phyloP scores from a whole-genome alignment of 2,329 filamentous ascomycete species.

The Pyrenophora teres region DNA sequence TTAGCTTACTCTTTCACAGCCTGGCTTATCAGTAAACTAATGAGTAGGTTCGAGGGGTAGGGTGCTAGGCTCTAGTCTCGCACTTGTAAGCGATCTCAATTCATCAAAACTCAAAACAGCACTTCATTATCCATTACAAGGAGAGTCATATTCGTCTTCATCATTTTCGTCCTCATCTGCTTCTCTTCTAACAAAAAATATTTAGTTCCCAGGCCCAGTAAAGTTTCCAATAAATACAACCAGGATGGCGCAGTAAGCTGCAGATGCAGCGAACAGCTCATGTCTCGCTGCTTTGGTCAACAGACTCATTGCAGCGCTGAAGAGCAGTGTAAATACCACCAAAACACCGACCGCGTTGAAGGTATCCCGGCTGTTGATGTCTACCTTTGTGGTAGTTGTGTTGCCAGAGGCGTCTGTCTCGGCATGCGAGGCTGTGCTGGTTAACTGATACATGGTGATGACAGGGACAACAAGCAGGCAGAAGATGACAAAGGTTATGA shows the following conservation, averaged over 20 bases:
- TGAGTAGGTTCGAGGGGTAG: too few species aligned
- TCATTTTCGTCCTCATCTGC: too few species aligned
- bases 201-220: conserved; percentile 38
- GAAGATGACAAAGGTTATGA: conserved; percentile 53
- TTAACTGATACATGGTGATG: conserved; percentile 48
- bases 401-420: conserved; percentile 1
- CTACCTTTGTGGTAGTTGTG: not conserved
- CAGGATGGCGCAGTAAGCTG: conserved; percentile 48
- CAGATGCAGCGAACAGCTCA: conserved; percentile 47
- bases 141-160: too few species aligned
- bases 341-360: conserved; percentile 50
- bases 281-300: conserved; percentile 45
- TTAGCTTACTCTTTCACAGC: too few species aligned
- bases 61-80: too few species aligned
- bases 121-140: too few species aligned
- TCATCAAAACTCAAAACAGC: too few species aligned
- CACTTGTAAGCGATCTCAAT: too few species aligned
- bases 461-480: conserved; percentile 50
- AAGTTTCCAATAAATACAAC: conserved; percentile 50
- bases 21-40: too few species aligned
- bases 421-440: conserved; percentile 20
- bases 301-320: conserved; percentile 46
- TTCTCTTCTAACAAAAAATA: too few species aligned
- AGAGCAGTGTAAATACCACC: conserved; percentile 49
- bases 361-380: conserved; percentile 32